These are phyloP conservation scores for Fagus crenata DNA, from an alignment of 306 rosid genomes.

Conservation along the genomic window DNA sequence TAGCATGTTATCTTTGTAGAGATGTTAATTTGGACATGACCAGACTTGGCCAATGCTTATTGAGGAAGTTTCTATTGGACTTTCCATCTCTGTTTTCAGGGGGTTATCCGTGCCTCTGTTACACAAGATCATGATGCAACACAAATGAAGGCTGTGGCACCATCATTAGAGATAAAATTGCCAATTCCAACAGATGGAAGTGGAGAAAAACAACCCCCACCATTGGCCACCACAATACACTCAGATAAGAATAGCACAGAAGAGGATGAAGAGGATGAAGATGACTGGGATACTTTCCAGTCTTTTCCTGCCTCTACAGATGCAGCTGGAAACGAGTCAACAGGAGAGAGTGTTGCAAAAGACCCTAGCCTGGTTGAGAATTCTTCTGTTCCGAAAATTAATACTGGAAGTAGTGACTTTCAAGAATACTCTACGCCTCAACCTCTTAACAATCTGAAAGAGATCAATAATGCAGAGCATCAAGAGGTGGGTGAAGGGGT, in stretches of 20 bases:
- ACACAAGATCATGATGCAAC: slow-evolving; percentile 55
- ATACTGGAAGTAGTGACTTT: slow-evolving; percentile 26
- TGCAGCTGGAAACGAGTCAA: slow-evolving; percentile 48
- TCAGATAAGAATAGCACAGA: slow-evolving; percentile 32
- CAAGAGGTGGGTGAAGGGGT: slow-evolving; percentile 33
- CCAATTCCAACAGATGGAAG: slow-evolving; percentile 46
- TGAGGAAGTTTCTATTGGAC: background rate
- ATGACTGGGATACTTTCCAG: slow-evolving; percentile 96
- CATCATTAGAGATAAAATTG: slow-evolving; percentile 63
- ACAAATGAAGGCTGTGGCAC: slow-evolving; percentile 44
- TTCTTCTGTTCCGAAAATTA: slow-evolving; percentile 33
- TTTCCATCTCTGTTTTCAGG: slow-evolving; percentile 43
- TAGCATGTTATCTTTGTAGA: background rate
- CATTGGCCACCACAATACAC: slow-evolving; percentile 23
- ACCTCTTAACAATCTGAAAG: slow-evolving; percentile 20
- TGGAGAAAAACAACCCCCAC: slow-evolving; percentile 41
- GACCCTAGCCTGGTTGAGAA: slow-evolving; percentile 36
- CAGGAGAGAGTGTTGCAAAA: slow-evolving; percentile 33
- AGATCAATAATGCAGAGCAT: slow-evolving; percentile 10
- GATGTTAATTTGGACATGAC: background rate
- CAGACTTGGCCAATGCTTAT: background rate
- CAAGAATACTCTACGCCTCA: slow-evolving; percentile 38
- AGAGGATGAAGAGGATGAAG: slow-evolving; percentile 63
- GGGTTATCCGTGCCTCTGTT: slow-evolving; percentile 85
- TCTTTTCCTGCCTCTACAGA: slow-evolving; percentile 69